Conservation (phyloP, 768 basidiomycete genomes). For the Termitomyces sp. region DNA sequence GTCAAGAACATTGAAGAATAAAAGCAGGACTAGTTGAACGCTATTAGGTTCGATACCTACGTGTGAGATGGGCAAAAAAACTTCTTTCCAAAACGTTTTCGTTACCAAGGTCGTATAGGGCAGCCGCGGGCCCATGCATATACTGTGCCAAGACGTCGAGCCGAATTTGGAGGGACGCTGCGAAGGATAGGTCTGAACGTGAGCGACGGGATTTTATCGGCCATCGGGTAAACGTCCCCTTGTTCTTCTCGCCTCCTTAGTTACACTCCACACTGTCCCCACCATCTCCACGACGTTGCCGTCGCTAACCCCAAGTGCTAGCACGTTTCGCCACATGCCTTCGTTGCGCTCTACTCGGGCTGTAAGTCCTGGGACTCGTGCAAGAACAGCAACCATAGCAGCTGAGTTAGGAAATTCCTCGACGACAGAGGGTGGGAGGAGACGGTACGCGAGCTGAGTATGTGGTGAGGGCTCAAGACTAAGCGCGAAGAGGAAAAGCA, state of each 20-base stretch:
- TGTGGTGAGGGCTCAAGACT: constrained; percentile 42
- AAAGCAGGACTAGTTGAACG: too few relatives aligned
- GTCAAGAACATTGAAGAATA: background rate
- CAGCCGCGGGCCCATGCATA: background rate
- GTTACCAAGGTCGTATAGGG: background rate
- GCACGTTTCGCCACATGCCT: constrained; percentile 65
- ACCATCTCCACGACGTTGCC: constrained; percentile 41
- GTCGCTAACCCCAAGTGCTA: constrained; percentile 49
- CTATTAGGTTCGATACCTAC: too few relatives aligned
- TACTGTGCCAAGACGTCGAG: background rate
- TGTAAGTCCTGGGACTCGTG: constrained; percentile 34
- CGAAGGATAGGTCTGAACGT: background rate
- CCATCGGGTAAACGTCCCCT: constrained; percentile 4
- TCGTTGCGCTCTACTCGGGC: constrained; percentile 39
- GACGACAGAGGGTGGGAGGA: constrained; percentile 51
- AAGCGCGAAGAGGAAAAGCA: constrained; percentile 57
- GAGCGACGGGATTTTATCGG: background rate
- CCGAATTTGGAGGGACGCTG: background rate
- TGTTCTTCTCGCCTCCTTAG: constrained; percentile 53
- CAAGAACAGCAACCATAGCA: constrained; percentile 52
- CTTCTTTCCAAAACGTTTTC: background rate
- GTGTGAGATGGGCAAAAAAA: background rate
- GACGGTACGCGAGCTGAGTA: constrained; percentile 42
- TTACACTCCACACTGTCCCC: constrained; percentile 68
- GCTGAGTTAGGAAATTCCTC: constrained; percentile 62